A percentile compares a stretch with the other conserved stretches of the same genome.
phyloP scores from a whole-genome alignment of 441 rosid species.

The Populus trichocarpa region DNA sequence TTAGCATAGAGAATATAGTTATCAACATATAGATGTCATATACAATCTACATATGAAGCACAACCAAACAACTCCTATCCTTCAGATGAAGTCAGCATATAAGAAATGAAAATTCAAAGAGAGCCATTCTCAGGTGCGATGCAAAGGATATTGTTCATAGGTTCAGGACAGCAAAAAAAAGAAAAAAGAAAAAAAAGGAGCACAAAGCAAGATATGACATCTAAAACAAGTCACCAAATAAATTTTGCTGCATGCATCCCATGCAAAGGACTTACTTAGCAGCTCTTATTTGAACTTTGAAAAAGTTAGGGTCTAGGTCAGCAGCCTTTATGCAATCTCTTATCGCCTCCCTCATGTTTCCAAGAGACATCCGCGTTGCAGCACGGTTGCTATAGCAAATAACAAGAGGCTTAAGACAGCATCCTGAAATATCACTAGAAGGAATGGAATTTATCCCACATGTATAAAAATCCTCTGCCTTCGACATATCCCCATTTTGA shows the following conservation, averaged over 20 bases:
- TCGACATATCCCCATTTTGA: conserved; percentile 56
- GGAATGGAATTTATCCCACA: conserved; percentile 70
- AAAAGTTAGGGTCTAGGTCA: conserved; percentile 72
- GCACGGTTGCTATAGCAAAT: conserved; percentile 98
- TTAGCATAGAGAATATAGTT: too few species aligned
- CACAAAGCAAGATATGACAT: too few species aligned
- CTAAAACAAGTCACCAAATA: neutral
- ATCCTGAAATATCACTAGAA: conserved; percentile 49
- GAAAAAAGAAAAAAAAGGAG: too few species aligned
- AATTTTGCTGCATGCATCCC: neutral
- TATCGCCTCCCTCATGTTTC: conserved; percentile 83
- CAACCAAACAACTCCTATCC: neutral
- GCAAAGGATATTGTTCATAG: neutral
- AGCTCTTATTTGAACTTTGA: conserved; percentile 79
- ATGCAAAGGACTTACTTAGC: conserved; percentile 64
- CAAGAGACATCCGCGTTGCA: conserved; percentile 81
- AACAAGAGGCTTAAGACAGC: conserved; percentile 76
- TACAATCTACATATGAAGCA: neutral
- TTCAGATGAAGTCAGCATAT: neutral
- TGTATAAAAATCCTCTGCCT: conserved; percentile 84
- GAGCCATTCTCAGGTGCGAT: neutral
- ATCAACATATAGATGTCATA: neutral
- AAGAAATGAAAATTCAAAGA: neutral
- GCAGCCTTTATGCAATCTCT: conserved; percentile 75
- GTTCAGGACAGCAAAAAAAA: neutral